Evolutionary conservation across 192 early-diverging fungal genomes (phyloP), one percentile per base, ranked within the genome.

Genomic region (Coemansia sp.): DNA sequence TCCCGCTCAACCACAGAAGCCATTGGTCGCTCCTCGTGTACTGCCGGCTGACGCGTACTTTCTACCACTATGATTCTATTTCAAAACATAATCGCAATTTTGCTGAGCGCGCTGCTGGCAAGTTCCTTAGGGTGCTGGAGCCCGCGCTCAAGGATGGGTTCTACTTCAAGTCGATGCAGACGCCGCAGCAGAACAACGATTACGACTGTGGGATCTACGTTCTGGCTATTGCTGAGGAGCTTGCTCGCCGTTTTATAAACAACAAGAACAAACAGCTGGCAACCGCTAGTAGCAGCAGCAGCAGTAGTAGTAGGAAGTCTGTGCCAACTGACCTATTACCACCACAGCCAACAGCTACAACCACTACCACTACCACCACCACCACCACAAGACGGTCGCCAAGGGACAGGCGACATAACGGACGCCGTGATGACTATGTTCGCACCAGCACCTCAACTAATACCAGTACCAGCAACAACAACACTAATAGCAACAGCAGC

Each of bases 151-250:
- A 78, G 52, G 74, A 76, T 2, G 76, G 81, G 5, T 84, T 78
- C 56, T 84, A 73, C 61, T 84, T 84, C 67, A 83, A 83, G 70
- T 75, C 81, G 9, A 78, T 84, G 70, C 81, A 84, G 65, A 84
- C 81, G 39, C 81, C 81, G 54, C 81, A 84, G 70, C 81, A 79
- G 66, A 84, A 84, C 56, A 84, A 84, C 56, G 76, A 84, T 61
- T 67, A 68, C 56, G 81, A 84, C 45, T 84, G 81, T 50, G 81
- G 81, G 7, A 71, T 84, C 21, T 84, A 84, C 38, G 81, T 84
- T 19, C 45, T 84, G 67, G 73, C 76, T 0, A 84, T 84, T 65
- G 76, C 81, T 0, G 73, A 84, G 70, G 70, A 84, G 32, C 39
- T 84, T 63, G 81, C 81, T 1, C 63, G 81, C 0, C 65, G 81